phyloP scores from a whole-genome alignment of 2,329 filamentous ascomycete species.

The Aspergillus viridinutans region DNA sequence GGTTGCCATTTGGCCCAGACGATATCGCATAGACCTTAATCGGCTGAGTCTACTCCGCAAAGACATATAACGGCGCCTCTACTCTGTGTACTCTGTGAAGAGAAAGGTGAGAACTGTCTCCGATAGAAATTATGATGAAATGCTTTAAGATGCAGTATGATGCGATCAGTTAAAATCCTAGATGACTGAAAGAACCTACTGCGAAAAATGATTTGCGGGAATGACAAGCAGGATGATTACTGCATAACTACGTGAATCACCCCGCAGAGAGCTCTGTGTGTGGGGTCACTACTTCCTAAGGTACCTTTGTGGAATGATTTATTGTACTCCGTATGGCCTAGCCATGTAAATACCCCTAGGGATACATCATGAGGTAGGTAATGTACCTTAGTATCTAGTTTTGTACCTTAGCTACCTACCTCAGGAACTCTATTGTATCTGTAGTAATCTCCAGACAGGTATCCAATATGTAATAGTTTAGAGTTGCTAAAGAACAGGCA shows the following conservation, averaged over 20 bases:
- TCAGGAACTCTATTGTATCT: neutral
- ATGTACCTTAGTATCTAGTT: too few species aligned
- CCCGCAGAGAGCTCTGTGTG: neutral
- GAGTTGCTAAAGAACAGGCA: neutral
- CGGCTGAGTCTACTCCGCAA: constrained; percentile 12
- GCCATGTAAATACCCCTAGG: neutral
- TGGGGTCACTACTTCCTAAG: neutral
- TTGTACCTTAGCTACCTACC: too few species aligned
- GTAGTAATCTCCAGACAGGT: neutral
- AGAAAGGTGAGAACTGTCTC: neutral
- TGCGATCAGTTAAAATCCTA: neutral
- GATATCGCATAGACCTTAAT: constrained; percentile 19
- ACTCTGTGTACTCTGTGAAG: neutral
- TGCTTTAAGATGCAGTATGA: neutral
- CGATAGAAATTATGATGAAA: neutral
- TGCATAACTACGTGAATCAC: neutral
- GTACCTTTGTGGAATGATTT: too few species aligned
- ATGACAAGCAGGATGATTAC: neutral
- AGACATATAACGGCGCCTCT: constrained; percentile 21
- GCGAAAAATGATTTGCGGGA: neutral
- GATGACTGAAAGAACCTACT: neutral
- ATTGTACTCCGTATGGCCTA: neutral
- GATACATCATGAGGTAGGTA: neutral
- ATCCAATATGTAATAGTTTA: neutral
- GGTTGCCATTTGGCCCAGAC: constrained; percentile 44